A percentile compares a stretch with the other conserved stretches of the same genome.
phyloP scores from a whole-genome alignment of 805 yeast genomes.

The Candida namnaoensis region DNA sequence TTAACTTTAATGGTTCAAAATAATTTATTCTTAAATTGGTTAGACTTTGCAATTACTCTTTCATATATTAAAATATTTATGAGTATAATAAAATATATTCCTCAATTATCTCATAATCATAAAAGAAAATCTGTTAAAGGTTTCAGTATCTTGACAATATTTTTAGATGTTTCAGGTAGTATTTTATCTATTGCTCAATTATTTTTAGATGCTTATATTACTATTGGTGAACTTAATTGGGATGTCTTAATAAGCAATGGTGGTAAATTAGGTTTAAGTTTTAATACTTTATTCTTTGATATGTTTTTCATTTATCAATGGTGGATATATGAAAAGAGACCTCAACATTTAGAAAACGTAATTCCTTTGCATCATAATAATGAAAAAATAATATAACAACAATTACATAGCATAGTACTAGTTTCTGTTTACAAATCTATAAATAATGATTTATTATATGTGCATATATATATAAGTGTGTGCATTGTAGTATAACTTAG shows the following conservation, averaged over 20 bases:
- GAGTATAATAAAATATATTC: slow-evolving; percentile 50
- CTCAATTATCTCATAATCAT: slow-evolving; percentile 81
- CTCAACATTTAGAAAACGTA: no score
- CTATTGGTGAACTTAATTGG: slow-evolving; percentile 15
- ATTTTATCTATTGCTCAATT: slow-evolving; percentile 13
- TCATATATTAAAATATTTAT: slow-evolving; percentile 37
- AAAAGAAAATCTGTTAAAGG: slow-evolving; percentile 76
- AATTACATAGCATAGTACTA: no score
- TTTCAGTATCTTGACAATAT: slow-evolving; percentile 55
- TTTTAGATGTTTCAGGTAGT: slow-evolving; percentile 29
- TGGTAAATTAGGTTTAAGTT: slow-evolving; percentile 30
- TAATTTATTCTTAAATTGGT: slow-evolving; percentile 9
- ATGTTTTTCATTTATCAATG: slow-evolving; percentile 29
- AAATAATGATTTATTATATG: no score
- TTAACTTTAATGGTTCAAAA: slow-evolving; percentile 5
- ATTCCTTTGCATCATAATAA: no score
- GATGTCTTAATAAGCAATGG: slow-evolving; percentile 22
- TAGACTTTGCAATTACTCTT: slow-evolving; percentile 24
- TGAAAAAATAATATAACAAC: no score
- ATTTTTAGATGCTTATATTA: slow-evolving; percentile 15
- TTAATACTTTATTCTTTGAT: slow-evolving; percentile 29
- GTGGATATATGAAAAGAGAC: slow-evolving; percentile 11
- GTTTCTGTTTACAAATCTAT: no score
- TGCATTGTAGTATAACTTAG: no score
- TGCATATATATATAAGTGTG: no score